Base-by-base conservation (phyloP, 495 filamentous ascomycete species). In the Trichocladium uniseriatum region DNA sequence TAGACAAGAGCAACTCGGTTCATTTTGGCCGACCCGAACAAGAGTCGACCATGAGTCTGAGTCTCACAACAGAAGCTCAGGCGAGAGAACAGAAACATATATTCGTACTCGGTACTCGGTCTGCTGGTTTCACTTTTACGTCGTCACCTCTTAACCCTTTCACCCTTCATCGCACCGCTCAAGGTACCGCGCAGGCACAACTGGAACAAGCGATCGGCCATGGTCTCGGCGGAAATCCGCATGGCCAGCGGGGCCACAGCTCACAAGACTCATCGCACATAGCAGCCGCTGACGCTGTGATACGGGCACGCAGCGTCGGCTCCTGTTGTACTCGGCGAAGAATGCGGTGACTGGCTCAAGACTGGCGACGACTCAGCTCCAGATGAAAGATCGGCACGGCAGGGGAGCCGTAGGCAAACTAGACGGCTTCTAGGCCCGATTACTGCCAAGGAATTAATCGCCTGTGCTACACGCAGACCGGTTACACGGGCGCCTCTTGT, bases 201-300 rank as follows among this genome's bases (percentile, higher is more conserved):
- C 9, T 2, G 16, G 35, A 15, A 16, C 38, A 19, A 49, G 29
- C 47, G 36, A 36, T 49, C 38, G 47, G 47, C 47, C 47, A 36
- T 36, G 15, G 41, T 34, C 46, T 49, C 46, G 28, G 46, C 28
- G 24, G 21, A 34, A 40, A 40, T 49, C 27, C 11, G 47, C 47
- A 49, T 43, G 37, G 47, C 7, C 38, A 16, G 38, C 19, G 38
- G 47, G 38, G 19, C 29, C 22, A n/a, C n/a, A 20, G 38, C 9
- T 49, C 38, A 36, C 29, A 6, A 27, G 20, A 36, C 28, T 7
- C 20, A 19, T 3, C 27, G 9, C 31, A 27, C 29, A 27, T 4
- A 36, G 21, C 38, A 49, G 28, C 29, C 38, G 47, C 38, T 35
- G 31, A 43, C 31, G 47, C 9, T 19, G 47, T 37, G 2, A 38